Conservation (phyloP, 2,329 filamentous ascomycete species). For the Parafenestella ontariensis region DNA sequence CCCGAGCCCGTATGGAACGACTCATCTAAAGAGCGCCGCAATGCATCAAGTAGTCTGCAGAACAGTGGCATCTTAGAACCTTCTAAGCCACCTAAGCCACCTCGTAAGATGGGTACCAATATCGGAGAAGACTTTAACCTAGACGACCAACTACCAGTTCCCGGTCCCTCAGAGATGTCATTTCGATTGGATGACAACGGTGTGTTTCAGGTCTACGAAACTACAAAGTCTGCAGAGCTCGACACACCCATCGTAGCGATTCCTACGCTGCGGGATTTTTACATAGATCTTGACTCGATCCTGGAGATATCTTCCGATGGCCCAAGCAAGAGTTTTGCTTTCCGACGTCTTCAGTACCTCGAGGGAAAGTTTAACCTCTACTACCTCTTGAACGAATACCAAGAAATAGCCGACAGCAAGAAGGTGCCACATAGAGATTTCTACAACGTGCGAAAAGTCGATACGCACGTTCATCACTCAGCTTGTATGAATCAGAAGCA, state of each 20-base stretch:
- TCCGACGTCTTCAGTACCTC: constrained; percentile 89
- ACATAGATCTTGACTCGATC: constrained; percentile 89
- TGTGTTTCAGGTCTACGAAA: constrained; percentile 92
- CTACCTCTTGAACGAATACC: constrained; percentile 91
- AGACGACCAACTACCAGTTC: constrained; percentile 76
- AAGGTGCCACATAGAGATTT: constrained; percentile 97
- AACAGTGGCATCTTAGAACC: constrained; percentile 47
- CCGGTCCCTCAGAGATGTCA: constrained; percentile 71
- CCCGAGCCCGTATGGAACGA: constrained; percentile 90
- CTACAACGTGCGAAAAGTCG: constrained; percentile 98
- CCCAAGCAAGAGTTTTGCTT: constrained; percentile 96
- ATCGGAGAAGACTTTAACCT: constrained; percentile 93
- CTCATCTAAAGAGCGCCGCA: constrained; percentile 55
- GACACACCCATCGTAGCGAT: constrained; percentile 78
- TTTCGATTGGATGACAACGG: constrained; percentile 83
- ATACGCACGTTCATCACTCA: constrained; percentile 98
- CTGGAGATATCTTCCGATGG: constrained; percentile 92
- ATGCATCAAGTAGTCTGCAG: constrained; percentile 47
- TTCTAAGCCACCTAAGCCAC: constrained; percentile 52
- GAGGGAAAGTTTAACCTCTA: constrained; percentile 98
- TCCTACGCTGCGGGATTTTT: constrained; percentile 94
- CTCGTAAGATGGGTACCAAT: constrained; percentile 84
- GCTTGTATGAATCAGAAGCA: constrained; percentile 99
- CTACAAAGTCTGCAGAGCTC: constrained; percentile 65
- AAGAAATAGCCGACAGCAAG: constrained; percentile 97